Conservation (phyloP, 1,284 basidiomycete genomes). For the Ganoderma lucidum region DNA sequence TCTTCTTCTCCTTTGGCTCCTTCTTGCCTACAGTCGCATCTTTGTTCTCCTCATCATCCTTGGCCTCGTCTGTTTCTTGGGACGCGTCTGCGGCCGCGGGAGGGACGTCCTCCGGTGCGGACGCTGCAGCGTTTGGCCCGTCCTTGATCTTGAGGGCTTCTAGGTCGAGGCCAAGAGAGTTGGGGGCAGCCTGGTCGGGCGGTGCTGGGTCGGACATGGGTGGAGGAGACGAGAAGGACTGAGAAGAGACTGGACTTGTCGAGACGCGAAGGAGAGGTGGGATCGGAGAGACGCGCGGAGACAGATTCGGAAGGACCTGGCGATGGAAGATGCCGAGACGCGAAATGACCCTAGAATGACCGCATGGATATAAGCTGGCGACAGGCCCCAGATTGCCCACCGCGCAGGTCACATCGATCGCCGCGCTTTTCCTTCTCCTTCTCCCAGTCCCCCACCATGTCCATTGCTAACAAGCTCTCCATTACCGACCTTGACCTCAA, state of each 20-base stretch:
- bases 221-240: slow-evolving; percentile 14
- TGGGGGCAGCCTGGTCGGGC: slow-evolving; percentile 46
- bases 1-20: slow-evolving; percentile 42
- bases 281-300: slow-evolving; percentile 20
- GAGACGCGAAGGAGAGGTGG: slow-evolving; percentile 26
- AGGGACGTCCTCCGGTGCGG: slow-evolving; percentile 19
- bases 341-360: slow-evolving; percentile 17
- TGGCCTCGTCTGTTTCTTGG: slow-evolving; percentile 12
- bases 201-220: slow-evolving; percentile 29
- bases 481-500: slow-evolving; percentile 94
- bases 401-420: slow-evolving; percentile 28
- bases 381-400: slow-evolving; percentile 17
- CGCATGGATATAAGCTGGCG: slow-evolving; percentile 26
- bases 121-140: slow-evolving; percentile 27
- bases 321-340: slow-evolving; percentile 30
- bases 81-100: slow-evolving; percentile 19
- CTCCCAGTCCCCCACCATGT: slow-evolving; percentile 70
- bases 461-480: slow-evolving; percentile 92
- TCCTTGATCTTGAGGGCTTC: slow-evolving; percentile 50
- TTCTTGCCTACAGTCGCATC: slow-evolving; percentile 29
- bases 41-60: slow-evolving; percentile 14
- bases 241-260: slow-evolving; percentile 28
- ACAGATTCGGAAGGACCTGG: slow-evolving; percentile 6
- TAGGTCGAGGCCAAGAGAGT: slow-evolving; percentile 75
- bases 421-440: slow-evolving; percentile 11